phyloP scores from a whole-genome alignment of 768 basidiomycete species.

The Termitomyces sp. region DNA sequence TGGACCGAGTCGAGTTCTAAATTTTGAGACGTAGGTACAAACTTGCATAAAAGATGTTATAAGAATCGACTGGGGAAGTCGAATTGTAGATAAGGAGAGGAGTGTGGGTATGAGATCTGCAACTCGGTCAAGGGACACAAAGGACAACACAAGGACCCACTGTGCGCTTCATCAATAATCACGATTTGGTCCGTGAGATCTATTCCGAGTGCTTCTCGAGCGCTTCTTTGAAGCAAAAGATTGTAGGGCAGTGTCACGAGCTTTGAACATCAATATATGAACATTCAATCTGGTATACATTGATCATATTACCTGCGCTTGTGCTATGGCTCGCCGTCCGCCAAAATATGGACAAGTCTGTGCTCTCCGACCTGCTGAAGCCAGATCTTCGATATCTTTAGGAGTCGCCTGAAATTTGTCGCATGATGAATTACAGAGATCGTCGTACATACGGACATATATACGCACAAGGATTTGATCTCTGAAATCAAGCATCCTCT shows the following conservation, averaged over 20 bases:
- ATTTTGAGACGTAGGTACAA: constrained; percentile 67
- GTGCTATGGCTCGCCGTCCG: constrained; percentile 79
- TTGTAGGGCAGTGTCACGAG: constrained; percentile 94
- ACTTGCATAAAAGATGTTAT: constrained; percentile 68
- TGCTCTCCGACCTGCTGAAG: constrained; percentile 57
- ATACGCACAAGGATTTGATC: constrained; percentile 76
- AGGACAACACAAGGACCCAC: constrained; percentile 38
- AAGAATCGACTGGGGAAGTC: constrained; percentile 54
- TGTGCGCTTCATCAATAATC: constrained; percentile 95
- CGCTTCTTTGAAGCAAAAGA: constrained; percentile 75
- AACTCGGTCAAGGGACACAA: not conserved
- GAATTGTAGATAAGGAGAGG: constrained; percentile 75
- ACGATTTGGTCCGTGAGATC: constrained; percentile 81
- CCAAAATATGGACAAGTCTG: constrained; percentile 92
- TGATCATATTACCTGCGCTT: constrained; percentile 64
- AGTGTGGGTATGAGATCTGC: constrained; percentile 86
- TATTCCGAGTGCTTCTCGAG: constrained; percentile 85
- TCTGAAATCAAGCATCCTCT: constrained; percentile 71
- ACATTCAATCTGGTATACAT: not conserved
- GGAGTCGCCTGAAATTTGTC: constrained; percentile 59
- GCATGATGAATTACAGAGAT: not conserved
- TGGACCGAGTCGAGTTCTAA: constrained; percentile 70
- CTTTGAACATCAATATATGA: constrained; percentile 29
- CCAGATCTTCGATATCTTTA: constrained; percentile 93
- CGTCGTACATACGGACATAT: not conserved